These are phyloP conservation scores for Rubroboletus satanas DNA, from an alignment of 768 basidiomycete genomes.

Conservation along the genomic window DNA sequence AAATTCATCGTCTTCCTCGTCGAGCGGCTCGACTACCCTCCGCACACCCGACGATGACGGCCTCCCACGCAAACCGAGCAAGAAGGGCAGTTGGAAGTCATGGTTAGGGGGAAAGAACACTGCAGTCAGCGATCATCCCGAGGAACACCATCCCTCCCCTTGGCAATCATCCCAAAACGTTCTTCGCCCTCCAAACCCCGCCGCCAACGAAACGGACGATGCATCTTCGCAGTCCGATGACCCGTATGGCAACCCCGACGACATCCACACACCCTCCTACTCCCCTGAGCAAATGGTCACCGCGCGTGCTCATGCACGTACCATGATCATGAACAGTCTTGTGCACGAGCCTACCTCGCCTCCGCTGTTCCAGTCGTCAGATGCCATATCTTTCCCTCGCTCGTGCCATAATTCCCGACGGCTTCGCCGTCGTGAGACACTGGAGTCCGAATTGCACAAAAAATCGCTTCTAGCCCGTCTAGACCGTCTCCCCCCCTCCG, in stretches of 20 bases:
- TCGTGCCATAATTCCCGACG: conserved; percentile 45
- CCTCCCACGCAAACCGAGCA: conserved; percentile 32
- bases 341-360: conserved; percentile 37
- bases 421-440: conserved; percentile 37
- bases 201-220: conserved; percentile 31
- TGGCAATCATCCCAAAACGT: conserved; percentile 31
- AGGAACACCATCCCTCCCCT: conserved; percentile 23
- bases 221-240: conserved; percentile 38
- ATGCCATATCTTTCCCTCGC: conserved; percentile 46
- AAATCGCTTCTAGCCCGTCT: conserved; percentile 47
- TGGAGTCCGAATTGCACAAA: conserved; percentile 48
- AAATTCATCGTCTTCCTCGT: conserved; percentile 59
- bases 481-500: conserved; percentile 37
- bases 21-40: conserved; percentile 48
- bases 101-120: conserved; percentile 48
- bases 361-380: conserved; percentile 45
- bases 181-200: conserved; percentile 20
- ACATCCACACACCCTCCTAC: conserved; percentile 9
- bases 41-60: conserved; percentile 61
- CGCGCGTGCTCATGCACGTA: conserved; percentile 38
- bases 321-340: conserved; percentile 47
- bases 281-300: conserved; percentile 28
- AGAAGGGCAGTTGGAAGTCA: conserved; percentile 51
- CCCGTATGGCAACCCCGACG: conserved; percentile 26
- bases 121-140: conserved; percentile 25